Evolutionary conservation across 441 rosid species (phyloP), one percentile per base, ranked within the genome.

Genomic region (Brassica hybrid): DNA sequence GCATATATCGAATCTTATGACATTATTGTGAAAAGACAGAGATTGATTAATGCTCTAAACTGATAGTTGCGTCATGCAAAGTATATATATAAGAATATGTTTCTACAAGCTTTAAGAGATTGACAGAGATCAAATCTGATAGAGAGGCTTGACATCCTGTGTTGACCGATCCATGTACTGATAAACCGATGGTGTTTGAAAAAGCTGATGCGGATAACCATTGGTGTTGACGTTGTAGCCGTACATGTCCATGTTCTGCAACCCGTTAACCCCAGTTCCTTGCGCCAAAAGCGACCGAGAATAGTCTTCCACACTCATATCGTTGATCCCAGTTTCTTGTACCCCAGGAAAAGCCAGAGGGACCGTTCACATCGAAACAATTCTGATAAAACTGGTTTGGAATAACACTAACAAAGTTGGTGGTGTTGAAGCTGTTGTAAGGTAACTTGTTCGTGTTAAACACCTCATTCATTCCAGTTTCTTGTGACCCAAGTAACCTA

Each of bases 161-260:
- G 50, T 34, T 17, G 36, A 10, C n/a, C 17, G 73, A 67, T 75
- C 73, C 68, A 30, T 17, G 45, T 21, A 67, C 13, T 45, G 73
- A 67, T 27, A 59, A 19, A 0, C 52, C 36, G 52, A 36, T 5
- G 21, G 30, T 67, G 73, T 65, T 9, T 65, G 58, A 58, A 74
- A 66, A 74, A 66, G 45, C 78, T 74, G 72, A 25, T 66, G 34
- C 10, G 67, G n/a, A 36, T 38, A 17, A 38, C 65, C 77, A 56
- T 54, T 74, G 18, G 27, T 30, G 71, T 56, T 41, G 11, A 3
- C 45, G 48, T 64, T 17, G 68, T 65, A 57, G 50, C 21, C 41
- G 27, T 16, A 8, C 65, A 52, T 76, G 76, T 52, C 12, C 69
- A 34, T 50, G 57, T 57, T 70, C 71, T n/a, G 71, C 7, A 76